Conservation (phyloP, 768 basidiomycete genomes). For the Mrakia blollopis region DNA sequence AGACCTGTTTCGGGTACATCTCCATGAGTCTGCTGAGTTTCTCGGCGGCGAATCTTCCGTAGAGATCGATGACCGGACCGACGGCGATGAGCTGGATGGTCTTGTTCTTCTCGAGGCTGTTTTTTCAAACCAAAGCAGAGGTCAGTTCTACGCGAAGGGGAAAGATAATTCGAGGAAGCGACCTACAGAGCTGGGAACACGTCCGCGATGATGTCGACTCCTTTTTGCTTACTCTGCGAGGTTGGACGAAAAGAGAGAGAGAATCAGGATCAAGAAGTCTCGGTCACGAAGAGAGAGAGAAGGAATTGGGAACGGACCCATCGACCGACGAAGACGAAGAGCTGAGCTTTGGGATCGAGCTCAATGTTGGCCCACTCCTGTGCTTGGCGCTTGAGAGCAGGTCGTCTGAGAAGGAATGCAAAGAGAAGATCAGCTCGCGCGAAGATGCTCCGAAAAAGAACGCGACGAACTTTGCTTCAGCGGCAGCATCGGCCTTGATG, state of each 20-base stretch:
- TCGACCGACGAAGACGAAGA: conserved; percentile 94
- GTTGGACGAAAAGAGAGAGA: not conserved
- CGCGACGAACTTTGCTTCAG: conserved; percentile 57
- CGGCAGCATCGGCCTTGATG: conserved; percentile 68
- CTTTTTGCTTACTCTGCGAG: conserved; percentile 72
- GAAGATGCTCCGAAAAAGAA: not conserved
- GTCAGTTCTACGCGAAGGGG: not conserved
- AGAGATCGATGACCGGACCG: conserved; percentile 91
- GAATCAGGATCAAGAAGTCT: too few species aligned
- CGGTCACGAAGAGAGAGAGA: too few species aligned
- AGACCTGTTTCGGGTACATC: conserved; percentile 87
- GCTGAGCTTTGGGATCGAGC: conserved; percentile 79
- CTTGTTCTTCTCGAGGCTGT: conserved; percentile 66
- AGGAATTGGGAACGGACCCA: conserved; percentile 50
- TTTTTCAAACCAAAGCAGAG: not conserved
- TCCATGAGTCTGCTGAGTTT: conserved; percentile 91
- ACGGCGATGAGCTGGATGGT: conserved; percentile 82
- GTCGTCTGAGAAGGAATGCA: conserved; percentile 48
- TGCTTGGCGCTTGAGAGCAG: conserved; percentile 82
- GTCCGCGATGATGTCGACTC: conserved; percentile 89
- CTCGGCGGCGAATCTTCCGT: conserved; percentile 91
- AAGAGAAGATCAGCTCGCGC: not conserved
- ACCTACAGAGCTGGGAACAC: conserved; percentile 72
- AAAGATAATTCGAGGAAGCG: not conserved
- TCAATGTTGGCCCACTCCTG: conserved; percentile 93